Base-by-base conservation (phyloP, 2,329 filamentous ascomycete species). In the Ophiostoma australiae region DNA sequence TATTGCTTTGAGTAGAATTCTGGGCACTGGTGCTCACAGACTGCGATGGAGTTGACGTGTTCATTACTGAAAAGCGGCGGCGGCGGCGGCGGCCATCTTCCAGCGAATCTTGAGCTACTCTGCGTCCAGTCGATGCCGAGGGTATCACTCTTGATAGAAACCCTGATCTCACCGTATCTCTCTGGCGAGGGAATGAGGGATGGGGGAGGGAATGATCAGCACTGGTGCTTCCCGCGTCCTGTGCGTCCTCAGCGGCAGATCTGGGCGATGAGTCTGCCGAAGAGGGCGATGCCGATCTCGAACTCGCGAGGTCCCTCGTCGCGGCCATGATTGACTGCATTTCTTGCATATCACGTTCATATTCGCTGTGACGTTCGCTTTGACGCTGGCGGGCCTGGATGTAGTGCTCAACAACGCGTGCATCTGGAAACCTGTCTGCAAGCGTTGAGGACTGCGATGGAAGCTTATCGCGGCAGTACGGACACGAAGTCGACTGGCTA, bases 391-490 rank as follows among this genome's bases (percentile, higher is more conserved):
- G 10, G 31, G 23, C 58, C 23, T 27, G 52, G 7, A 63, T 11
- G 27, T 31, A 63, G 11, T 15, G 31, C 58, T 63, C 58, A 11
- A 65, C 13, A 27, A 13, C 27, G 15, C 58, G 27, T 11, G 31
- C 7, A 27, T 35, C 20, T 3, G 52, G 13, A 11, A 39, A 10
- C 13, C 37, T 27, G 52, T 23, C n/a, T 27, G 52, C 2, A 31
- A 15, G 58, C 31, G 31, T 8, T 4, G 20, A 31, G 31, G 17
- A 4, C 27, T 35, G 58, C 15, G 63, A 85, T 2, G 82, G 85
- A 33, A 90, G 80, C 75, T 88, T 87, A 73, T 87, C 84, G 35
- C 88, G 84, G 77, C 88, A 90, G 75, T 89, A 89, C 0, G 88
- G 88, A 74, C 88, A 90, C 70, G 82, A 88, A 74, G 88, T 84